phyloP scores from a whole-genome alignment of 2,329 filamentous ascomycete species.

The Pseudohalonectria lignicola region DNA sequence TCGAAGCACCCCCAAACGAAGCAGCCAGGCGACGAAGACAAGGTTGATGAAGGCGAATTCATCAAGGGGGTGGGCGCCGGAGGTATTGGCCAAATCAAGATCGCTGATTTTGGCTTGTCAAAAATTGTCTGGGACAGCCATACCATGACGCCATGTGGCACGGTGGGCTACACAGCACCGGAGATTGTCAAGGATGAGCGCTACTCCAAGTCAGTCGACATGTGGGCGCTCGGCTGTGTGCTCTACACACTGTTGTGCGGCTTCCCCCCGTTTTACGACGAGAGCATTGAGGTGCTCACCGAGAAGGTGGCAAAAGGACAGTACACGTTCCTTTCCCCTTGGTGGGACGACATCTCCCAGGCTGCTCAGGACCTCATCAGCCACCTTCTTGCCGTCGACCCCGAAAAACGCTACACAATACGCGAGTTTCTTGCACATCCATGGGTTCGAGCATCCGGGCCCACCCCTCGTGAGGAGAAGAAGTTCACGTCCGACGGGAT shows the following conservation, averaged over 20 bases:
- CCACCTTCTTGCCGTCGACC: slow-evolving; percentile 87
- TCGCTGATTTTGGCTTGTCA: slow-evolving; percentile 93
- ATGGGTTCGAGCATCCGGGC: slow-evolving; percentile 66
- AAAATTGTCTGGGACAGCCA: slow-evolving; percentile 98
- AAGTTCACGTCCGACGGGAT: slow-evolving; percentile 29
- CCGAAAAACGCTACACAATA: slow-evolving; percentile 90
- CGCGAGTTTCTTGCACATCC: slow-evolving; percentile 88
- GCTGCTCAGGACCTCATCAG: slow-evolving; percentile 89
- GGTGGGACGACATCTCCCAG: slow-evolving; percentile 98
- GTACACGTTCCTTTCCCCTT: slow-evolving; percentile 94
- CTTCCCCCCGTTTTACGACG: slow-evolving; percentile 97
- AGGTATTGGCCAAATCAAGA: slow-evolving; percentile 91
- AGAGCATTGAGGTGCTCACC: slow-evolving; percentile 92
- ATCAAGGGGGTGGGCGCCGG: slow-evolving; percentile 70
- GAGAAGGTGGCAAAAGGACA: slow-evolving; percentile 96
- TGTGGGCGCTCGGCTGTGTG: slow-evolving; percentile 97
- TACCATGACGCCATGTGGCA: slow-evolving; percentile 98
- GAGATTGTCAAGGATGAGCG: slow-evolving; percentile 99
- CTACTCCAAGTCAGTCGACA: slow-evolving; percentile 97
- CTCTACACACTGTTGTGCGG: slow-evolving; percentile 94
- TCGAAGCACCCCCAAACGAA: slow-evolving; percentile 71
- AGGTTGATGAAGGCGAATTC: slow-evolving; percentile 93
- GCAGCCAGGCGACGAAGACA: slow-evolving; percentile 87
- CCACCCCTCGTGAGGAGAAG: slow-evolving; percentile 48
- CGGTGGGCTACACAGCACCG: slow-evolving; percentile 93